Conservation (phyloP, 2,329 filamentous ascomycete genomes). For the Exophiala aquamarina region DNA sequence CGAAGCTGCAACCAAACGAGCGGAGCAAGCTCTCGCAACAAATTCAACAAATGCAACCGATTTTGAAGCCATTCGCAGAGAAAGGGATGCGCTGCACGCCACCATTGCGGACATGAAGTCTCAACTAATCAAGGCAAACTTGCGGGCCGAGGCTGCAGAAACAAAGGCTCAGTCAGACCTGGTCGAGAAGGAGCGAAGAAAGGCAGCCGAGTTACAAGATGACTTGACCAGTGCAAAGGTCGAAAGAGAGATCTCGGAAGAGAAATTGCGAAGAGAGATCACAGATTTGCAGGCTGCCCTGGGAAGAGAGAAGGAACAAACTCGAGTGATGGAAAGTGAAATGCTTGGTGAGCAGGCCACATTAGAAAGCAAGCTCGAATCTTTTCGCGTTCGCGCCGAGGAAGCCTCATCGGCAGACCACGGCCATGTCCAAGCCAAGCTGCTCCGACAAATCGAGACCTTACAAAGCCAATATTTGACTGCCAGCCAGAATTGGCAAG, state of each 20-base stretch:
- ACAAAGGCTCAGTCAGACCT: slow-evolving; percentile 66
- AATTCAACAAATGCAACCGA: slow-evolving; percentile 56
- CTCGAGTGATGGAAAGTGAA: slow-evolving; percentile 69
- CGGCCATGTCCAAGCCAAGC: slow-evolving; percentile 82
- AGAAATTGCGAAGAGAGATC: slow-evolving; percentile 69
- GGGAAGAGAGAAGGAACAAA: slow-evolving; percentile 69
- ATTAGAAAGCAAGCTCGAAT: slow-evolving; percentile 86
- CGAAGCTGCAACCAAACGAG: slow-evolving; percentile 58
- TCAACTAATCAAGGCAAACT: slow-evolving; percentile 67
- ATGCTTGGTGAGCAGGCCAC: slow-evolving; percentile 73
- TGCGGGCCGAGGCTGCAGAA: slow-evolving; percentile 66
- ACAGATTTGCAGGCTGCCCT: slow-evolving; percentile 71
- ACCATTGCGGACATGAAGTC: slow-evolving; percentile 67
- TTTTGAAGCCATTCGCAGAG: slow-evolving; percentile 60
- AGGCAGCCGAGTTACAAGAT: slow-evolving; percentile 57
- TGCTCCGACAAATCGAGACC: slow-evolving; percentile 91
- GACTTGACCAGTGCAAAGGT: slow-evolving; percentile 66
- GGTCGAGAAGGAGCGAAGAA: slow-evolving; percentile 63
- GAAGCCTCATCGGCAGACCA: slow-evolving; percentile 81
- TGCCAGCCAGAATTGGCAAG: slow-evolving; percentile 96
- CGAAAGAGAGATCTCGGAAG: slow-evolving; percentile 73
- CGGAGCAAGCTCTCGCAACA: slow-evolving; percentile 55
- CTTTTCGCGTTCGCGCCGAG: slow-evolving; percentile 79
- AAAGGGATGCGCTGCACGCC: slow-evolving; percentile 63
- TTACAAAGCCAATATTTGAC: slow-evolving; percentile 93